A percentile compares a stretch with the other conserved stretches of the same genome.
Conservation (phyloP, 106 monocot genomes). For the Dioscorea alata region DNA sequence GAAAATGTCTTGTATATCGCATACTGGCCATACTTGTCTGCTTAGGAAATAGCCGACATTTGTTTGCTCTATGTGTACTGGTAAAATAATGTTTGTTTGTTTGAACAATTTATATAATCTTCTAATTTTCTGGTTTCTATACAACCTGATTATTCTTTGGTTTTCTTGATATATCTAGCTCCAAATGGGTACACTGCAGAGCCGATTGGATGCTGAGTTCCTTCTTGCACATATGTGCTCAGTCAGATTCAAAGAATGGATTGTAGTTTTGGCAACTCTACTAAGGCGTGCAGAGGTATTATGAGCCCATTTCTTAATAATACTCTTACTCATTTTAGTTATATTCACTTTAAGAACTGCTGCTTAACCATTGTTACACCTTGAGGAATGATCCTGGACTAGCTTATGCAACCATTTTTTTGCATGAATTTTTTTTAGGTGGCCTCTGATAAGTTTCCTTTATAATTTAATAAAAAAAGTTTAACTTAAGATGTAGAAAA, state of each 20-base stretch:
- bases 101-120: neutral
- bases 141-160: too few relatives aligned
- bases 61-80: too few relatives aligned
- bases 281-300: conserved; percentile 86
- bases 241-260: conserved; percentile 99
- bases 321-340: neutral
- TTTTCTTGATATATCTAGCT: conserved; percentile 38
- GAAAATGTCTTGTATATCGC: too few relatives aligned
- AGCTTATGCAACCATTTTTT: neutral
- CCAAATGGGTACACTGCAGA: conserved; percentile 91
- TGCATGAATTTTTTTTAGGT: conserved; percentile 8
- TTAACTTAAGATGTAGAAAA: neutral
- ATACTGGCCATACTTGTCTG: too few relatives aligned
- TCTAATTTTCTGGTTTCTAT: neutral
- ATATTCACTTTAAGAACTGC: neutral
- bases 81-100: too few relatives aligned
- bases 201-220: conserved; percentile 96
- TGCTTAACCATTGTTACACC: too few relatives aligned
- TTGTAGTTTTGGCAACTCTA: conserved; percentile 92
- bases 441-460: neutral
- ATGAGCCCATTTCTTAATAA: neutral
- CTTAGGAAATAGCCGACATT: too few relatives aligned
- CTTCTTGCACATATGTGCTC: conserved; percentile 99
- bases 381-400: too few relatives aligned
- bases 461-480: neutral